phyloP scores from a whole-genome alignment of 1,284 basidiomycete species.

The Earliella scabrosa region DNA sequence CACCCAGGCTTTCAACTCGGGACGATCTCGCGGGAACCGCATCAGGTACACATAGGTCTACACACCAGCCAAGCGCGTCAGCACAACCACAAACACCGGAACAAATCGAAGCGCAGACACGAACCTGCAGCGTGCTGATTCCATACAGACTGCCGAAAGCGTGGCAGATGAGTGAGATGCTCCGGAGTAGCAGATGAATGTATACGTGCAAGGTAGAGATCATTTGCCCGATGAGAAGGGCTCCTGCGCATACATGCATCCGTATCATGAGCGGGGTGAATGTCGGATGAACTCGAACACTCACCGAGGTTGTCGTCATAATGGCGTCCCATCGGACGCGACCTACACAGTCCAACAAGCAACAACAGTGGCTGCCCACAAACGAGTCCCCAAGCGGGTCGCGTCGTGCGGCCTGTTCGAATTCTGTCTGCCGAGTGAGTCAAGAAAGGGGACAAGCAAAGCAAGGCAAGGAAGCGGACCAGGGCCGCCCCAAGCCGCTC shows the following conservation, averaged over 20 bases:
- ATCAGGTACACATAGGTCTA: constrained; percentile 29
- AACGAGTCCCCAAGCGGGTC: too few species aligned
- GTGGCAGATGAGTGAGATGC: not conserved
- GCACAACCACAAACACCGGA: not conserved
- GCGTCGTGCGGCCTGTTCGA: too few species aligned
- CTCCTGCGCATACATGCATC: constrained; percentile 11
- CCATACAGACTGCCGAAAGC: constrained; percentile 19
- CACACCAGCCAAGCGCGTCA: constrained; percentile 1
- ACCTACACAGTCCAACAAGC: not conserved
- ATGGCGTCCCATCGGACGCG: constrained; percentile 10
- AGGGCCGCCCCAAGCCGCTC: not conserved
- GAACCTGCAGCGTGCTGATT: constrained; percentile 25
- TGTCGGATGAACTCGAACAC: not conserved
- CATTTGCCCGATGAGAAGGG: constrained; percentile 27
- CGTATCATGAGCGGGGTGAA: not conserved
- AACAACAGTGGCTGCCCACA: not conserved
- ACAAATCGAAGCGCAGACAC: not conserved
- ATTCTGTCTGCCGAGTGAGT: too few species aligned
- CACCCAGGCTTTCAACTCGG: constrained; percentile 26
- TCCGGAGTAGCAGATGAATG: not conserved
- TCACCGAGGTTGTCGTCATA: constrained; percentile 25
- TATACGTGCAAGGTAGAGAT: constrained; percentile 23
- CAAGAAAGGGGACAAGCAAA: not conserved
- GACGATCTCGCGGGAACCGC: constrained; percentile 26
- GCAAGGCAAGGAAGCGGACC: not conserved